A percentile compares a stretch with the other conserved stretches of the same genome.
Conservation (phyloP, 1,284 basidiomycete genomes). For the Retiboletus flavoniger region DNA sequence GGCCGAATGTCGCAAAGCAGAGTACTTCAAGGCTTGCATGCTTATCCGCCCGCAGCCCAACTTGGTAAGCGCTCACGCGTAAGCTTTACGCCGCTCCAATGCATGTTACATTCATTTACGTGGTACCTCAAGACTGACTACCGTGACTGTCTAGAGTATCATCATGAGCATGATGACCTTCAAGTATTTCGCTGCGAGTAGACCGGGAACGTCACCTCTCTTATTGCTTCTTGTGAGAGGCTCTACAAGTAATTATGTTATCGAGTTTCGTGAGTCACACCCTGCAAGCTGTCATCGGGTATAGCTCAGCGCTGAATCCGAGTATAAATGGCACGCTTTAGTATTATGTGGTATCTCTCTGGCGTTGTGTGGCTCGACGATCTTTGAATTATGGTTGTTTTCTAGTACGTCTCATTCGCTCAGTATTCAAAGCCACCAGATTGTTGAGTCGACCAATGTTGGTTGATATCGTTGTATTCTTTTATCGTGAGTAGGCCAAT, state of each 20-base stretch:
- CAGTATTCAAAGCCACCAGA: background rate
- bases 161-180: slow-evolving; percentile 10
- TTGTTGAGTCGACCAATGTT: slow-evolving; percentile 10
- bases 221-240: slow-evolving; percentile 22
- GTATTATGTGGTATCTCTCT: slow-evolving; percentile 9
- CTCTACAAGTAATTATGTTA: slow-evolving; percentile 9
- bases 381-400: background rate
- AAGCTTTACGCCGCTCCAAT: background rate
- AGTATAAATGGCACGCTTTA: background rate
- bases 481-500: slow-evolving; percentile 10
- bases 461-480: slow-evolving; percentile 13
- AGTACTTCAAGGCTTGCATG: slow-evolving; percentile 16
- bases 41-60: background rate
- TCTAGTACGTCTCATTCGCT: slow-evolving; percentile 11
- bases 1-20: background rate
- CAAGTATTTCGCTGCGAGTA: slow-evolving; percentile 2
- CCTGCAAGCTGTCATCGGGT: background rate
- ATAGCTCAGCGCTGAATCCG: background rate
- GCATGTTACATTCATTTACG: background rate
- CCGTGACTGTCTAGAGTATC: slow-evolving; percentile 7
- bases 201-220: slow-evolving; percentile 16
- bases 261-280: slow-evolving; percentile 19
- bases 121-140: slow-evolving; percentile 3
- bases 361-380: slow-evolving; percentile 6
- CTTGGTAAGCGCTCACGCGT: background rate